Conservation (phyloP, 2,329 filamentous ascomycete species). For the Aureobasidium vineae region DNA sequence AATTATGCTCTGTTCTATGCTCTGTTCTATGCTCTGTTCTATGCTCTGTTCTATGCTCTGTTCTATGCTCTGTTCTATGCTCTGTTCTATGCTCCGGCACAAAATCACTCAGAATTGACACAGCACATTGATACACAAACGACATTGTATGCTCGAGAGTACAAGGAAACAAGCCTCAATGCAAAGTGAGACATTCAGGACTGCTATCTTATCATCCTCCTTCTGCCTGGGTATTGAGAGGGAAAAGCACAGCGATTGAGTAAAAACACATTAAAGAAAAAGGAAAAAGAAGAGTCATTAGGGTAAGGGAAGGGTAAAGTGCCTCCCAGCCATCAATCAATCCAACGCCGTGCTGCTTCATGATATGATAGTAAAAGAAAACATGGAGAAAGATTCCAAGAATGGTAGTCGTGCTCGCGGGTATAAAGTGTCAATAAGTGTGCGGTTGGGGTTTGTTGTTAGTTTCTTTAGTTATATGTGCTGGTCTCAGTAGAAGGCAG, state of each 20-base stretch:
- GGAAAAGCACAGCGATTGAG: background rate
- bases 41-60: too few species aligned
- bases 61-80: too few species aligned
- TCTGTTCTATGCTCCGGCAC: background rate
- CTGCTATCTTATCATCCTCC: constrained; percentile 7
- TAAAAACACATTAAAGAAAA: constrained; percentile 18
- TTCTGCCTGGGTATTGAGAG: constrained; percentile 22
- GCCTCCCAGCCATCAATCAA: constrained; percentile 1
- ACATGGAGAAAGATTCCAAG: background rate
- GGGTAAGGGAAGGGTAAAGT: background rate
- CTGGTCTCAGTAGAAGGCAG: constrained; percentile 45
- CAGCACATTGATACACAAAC: background rate
- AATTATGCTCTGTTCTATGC: background rate
- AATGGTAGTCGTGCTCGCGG: constrained; percentile 3
- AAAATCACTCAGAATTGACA: background rate
- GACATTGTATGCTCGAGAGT: background rate
- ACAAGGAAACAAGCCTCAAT: background rate
- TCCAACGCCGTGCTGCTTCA: constrained; percentile 25
- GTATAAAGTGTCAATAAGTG: constrained; percentile 4
- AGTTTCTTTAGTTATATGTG: background rate
- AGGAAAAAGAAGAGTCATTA: constrained; percentile 21
- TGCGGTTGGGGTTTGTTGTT: background rate
- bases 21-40: too few species aligned
- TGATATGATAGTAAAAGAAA: constrained; percentile 13
- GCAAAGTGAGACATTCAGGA: background rate